Conservation (phyloP, 306 rosid species). For the Cicer chorassanicum region DNA sequence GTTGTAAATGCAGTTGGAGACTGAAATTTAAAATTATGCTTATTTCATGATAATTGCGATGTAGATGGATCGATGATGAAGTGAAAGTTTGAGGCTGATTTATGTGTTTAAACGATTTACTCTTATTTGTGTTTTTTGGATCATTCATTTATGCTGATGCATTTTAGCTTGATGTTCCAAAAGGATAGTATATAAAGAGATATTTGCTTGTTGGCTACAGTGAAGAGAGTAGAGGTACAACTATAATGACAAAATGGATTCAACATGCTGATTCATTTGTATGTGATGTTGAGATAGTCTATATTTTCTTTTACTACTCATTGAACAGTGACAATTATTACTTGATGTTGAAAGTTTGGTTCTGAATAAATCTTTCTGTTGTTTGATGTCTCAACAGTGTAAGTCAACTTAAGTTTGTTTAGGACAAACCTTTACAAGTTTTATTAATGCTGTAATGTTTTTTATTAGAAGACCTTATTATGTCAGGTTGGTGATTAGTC, state of each 20-base stretch:
- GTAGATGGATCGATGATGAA: not conserved
- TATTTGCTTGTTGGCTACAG: not conserved
- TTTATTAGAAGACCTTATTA: too few species aligned
- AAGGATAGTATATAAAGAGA: not conserved
- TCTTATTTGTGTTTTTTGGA: not conserved
- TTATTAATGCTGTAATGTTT: too few species aligned
- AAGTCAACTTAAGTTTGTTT: not conserved
- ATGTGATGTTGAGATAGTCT: slow-evolving; percentile 10
- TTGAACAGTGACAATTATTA: not conserved
- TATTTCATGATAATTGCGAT: not conserved
- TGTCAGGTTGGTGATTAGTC: too few species aligned
- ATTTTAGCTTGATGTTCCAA: not conserved
- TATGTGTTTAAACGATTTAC: not conserved
- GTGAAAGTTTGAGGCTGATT: not conserved
- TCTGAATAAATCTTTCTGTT: slow-evolving; percentile 12
- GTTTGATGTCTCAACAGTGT: slow-evolving; percentile 24
- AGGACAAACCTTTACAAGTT: not conserved
- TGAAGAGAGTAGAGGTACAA: not conserved
- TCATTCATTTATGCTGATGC: slow-evolving; percentile 7
- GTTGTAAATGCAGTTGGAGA: not conserved
- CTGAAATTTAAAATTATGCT: not conserved
- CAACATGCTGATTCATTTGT: slow-evolving; percentile 17
- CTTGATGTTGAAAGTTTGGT: slow-evolving; percentile 2
- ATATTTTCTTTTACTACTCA: not conserved
- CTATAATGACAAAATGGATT: not conserved